Base-by-base conservation (phyloP, 345 rosid species). In the Camelina sativa region DNA sequence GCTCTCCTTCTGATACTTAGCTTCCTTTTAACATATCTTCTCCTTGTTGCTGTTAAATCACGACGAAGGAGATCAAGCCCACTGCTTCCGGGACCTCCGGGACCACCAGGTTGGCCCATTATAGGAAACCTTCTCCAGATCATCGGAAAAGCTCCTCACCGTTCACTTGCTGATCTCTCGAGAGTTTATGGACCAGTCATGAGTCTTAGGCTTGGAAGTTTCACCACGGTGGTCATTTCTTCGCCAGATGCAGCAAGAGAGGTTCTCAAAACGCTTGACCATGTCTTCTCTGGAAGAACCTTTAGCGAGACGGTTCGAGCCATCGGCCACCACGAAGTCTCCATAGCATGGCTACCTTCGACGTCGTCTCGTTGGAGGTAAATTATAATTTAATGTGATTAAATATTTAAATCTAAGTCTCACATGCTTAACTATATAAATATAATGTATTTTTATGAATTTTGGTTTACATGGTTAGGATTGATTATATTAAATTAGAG, bases 21-120 rank as follows among this genome's bases (percentile, higher is more conserved):
- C 67, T 80, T 85, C 69, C 74, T 80, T 41, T 77, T 82, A 79
- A 79, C 84, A 64, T 84, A 67, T 69, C 78, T 77, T 77, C 65
- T 43, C 64, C 28, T 77, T 85, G 85, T 50, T 22, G 60, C 78
- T 65, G 43, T 66, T 19, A 67, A 59, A 38, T 48, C 67, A 16
- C 73, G 79, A 16, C 67, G 79, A 25, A 73, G 67, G 62, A 59
- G 54, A 52, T 47, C 73, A 40, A 50, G 15, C 43, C 22, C 41
- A 67, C 41, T 50, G 53, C 35, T 67, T 35, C 30, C 53, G 9
- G 44, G 43, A 32, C 78, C 79, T 6, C 68, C 74, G 6, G 44
- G 43, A 19, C 78, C 79, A 4, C 62, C 79, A 3, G 69, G 69
- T 51, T 69, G 73, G 74, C 75, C 75, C 7, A 53, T 76, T 35